These are phyloP conservation scores for Kalanchoe fedtschenkoi DNA, from an alignment of 164 flowering plant species.

Conservation along the genomic window DNA sequence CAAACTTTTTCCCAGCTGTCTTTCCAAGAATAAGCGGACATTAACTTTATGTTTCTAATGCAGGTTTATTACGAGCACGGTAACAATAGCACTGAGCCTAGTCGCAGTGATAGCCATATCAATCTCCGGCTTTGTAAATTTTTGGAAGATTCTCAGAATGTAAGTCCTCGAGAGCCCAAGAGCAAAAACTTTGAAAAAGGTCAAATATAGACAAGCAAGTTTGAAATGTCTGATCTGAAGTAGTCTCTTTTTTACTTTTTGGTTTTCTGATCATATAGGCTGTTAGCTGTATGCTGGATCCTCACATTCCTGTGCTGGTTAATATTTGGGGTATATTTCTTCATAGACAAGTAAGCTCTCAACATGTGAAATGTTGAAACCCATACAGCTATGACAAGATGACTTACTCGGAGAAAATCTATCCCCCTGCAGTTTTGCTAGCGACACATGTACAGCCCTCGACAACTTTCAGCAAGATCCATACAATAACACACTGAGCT, in stretches of 20 bases:
- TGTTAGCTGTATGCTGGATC: constrained; percentile 57
- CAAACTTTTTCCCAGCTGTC: no score
- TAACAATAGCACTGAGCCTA: not conserved
- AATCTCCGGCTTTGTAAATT: not conserved
- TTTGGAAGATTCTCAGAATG: not conserved
- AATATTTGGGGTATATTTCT: constrained; percentile 60
- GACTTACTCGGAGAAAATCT: constrained; percentile 7
- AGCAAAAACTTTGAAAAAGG: not conserved
- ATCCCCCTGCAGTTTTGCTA: constrained; percentile 40
- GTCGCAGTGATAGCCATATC: not conserved
- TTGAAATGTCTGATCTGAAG: not conserved
- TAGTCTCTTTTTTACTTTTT: constrained; percentile 1
- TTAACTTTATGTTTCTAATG: not conserved
- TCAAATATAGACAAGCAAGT: not conserved
- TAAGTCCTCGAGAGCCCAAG: not conserved
- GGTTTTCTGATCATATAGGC: constrained; percentile 27
- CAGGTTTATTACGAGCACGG: constrained; percentile 3
- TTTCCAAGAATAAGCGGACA: not conserved
- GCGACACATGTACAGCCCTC: constrained; percentile 72
- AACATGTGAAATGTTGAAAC: not conserved
- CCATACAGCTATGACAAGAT: not conserved
- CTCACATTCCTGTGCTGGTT: constrained; percentile 61
- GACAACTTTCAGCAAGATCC: constrained; percentile 60
- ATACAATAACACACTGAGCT: constrained; percentile 65
- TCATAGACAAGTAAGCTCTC: constrained; percentile 49